phyloP scores from a whole-genome alignment of 2,329 filamentous ascomycete species.

The Laburnicola sp. region DNA sequence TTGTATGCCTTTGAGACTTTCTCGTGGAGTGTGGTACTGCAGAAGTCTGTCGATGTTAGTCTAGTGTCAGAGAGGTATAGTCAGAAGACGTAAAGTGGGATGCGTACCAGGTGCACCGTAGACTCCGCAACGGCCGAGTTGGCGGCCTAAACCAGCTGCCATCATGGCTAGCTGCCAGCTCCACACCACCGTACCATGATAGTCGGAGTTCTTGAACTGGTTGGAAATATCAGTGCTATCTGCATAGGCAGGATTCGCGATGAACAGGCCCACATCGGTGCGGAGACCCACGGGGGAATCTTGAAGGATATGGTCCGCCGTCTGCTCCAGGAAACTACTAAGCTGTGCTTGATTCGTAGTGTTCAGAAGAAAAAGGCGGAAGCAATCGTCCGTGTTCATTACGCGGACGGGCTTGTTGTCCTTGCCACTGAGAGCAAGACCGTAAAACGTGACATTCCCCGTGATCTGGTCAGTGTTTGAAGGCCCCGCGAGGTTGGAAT shows the following conservation, averaged over 20 bases:
- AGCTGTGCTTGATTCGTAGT: conserved; percentile 61
- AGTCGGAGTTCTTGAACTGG: conserved; percentile 61
- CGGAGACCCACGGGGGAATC: conserved; percentile 63
- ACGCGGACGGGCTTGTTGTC: conserved; percentile 57
- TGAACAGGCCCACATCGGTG: conserved; percentile 59
- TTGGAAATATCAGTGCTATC: conserved; percentile 47
- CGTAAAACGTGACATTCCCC: conserved; percentile 57
- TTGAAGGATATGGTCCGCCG: conserved; percentile 59
- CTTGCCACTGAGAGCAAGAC: conserved; percentile 58
- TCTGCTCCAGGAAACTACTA: conserved; percentile 59
- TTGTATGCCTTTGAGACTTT: conserved; percentile 60
- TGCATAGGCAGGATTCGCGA: conserved; percentile 65
- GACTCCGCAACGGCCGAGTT: conserved; percentile 57
- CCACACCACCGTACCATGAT: conserved; percentile 68
- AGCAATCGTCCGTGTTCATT: conserved; percentile 67
- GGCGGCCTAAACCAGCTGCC: conserved; percentile 61
- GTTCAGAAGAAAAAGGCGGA: conserved; percentile 65
- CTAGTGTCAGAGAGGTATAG: background rate
- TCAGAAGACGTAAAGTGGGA: background rate
- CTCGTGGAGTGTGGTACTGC: conserved; percentile 50
- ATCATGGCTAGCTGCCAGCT: conserved; percentile 68
- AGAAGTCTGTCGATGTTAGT: conserved; percentile 51
- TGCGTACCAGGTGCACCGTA: conserved; percentile 16
- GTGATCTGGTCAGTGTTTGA: conserved; percentile 50
- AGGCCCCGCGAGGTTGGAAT: conserved; percentile 51